Conservation (phyloP, 1,284 basidiomycete genomes). For the Schizopora paradoxa region DNA sequence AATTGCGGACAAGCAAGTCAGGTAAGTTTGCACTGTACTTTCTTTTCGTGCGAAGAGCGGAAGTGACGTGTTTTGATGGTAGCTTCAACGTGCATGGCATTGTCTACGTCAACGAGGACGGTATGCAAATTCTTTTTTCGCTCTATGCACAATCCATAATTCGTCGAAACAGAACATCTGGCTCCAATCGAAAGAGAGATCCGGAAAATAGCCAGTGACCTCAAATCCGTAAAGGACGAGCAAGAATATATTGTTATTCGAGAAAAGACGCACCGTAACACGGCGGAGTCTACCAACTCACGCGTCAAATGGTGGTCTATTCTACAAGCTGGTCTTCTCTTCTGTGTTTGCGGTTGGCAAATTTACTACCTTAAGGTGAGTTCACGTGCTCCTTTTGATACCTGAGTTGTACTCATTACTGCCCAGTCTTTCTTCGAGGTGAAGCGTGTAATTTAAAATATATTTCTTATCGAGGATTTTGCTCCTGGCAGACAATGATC, state of each 20-base stretch:
- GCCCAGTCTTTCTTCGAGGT: constrained; percentile 86
- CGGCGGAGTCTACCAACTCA: constrained; percentile 90
- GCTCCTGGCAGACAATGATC: background rate
- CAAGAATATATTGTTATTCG: constrained; percentile 97
- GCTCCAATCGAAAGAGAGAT: constrained; percentile 97
- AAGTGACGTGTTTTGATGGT: constrained; percentile 12
- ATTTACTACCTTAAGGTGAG: constrained; percentile 94
- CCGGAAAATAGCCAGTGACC: constrained; percentile 76
- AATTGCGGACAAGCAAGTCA: constrained; percentile 91
- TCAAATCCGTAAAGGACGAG: constrained; percentile 94
- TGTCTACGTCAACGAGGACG: constrained; percentile 86
- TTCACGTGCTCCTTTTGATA: constrained; percentile 14
- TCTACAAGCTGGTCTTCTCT: constrained; percentile 81
- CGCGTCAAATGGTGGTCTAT: constrained; percentile 99
- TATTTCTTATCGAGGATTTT: background rate
- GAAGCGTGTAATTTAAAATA: constrained; percentile 77
- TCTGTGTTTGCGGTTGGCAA: constrained; percentile 93
- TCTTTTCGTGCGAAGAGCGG: constrained; percentile 2
- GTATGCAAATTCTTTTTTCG: constrained; percentile 32
- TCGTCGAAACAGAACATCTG: constrained; percentile 52
- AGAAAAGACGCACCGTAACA: constrained; percentile 91
- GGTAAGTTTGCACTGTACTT: constrained; percentile 44
- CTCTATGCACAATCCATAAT: constrained; percentile 22
- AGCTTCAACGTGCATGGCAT: constrained; percentile 99
- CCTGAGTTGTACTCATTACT: constrained; percentile 1